Evolutionary conservation across 2,329 filamentous ascomycete genomes (phyloP).

Genomic region (Tolypocladium pustulatum): DNA sequence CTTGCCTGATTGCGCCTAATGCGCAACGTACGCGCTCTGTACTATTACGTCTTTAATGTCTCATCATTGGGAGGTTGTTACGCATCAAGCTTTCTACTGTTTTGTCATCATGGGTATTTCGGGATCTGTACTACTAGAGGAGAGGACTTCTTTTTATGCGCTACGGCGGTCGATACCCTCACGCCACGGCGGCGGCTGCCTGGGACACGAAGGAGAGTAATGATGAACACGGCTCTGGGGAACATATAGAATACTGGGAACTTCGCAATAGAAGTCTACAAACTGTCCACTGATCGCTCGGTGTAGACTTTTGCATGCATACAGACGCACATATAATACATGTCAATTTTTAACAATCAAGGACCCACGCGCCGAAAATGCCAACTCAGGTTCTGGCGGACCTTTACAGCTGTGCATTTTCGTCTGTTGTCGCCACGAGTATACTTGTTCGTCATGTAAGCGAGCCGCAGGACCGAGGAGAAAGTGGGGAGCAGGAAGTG

Average conservation of each 20-base stretch:
- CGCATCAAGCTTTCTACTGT: neutral
- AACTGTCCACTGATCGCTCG: conserved; percentile 6
- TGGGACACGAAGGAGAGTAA: conserved; percentile 3
- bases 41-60: conserved; percentile 2
- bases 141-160: conserved; percentile 6
- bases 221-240: conserved; percentile 2
- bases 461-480: neutral
- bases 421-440: too few relatives aligned
- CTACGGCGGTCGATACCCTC: conserved; percentile 15
- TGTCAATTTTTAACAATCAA: neutral
- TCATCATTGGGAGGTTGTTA: neutral
- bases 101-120: conserved; percentile 5
- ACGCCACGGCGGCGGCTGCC: conserved; percentile 8
- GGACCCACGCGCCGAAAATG: neutral
- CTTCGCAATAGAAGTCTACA: conserved; percentile 4
- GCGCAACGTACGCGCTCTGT: neutral
- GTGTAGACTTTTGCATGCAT: conserved; percentile 2
- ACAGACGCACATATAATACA: neutral
- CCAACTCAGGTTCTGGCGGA: neutral
- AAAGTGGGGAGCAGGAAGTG: neutral
- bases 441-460: neutral
- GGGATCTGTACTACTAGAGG: conserved; percentile 18
- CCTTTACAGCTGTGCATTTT: neutral
- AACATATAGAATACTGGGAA: neutral
- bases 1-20: neutral